These are phyloP conservation scores for Vitis hybrid DNA, from an alignment of 177 flowering plant species.

Conservation along the genomic window DNA sequence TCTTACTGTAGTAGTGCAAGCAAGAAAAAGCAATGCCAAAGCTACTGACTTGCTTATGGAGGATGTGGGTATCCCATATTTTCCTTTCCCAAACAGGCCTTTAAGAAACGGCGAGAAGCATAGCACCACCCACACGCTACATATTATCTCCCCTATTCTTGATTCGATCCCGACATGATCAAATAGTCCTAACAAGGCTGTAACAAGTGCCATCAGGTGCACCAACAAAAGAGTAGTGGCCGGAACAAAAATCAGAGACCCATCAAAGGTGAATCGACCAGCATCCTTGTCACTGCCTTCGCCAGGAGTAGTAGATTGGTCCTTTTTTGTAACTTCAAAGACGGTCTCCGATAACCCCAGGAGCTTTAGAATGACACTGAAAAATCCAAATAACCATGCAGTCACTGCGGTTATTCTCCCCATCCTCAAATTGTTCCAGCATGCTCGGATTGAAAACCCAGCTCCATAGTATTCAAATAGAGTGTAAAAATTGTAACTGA, in stretches of 20 bases:
- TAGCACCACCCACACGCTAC: slow-evolving; percentile 37
- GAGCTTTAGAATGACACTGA: slow-evolving; percentile 34
- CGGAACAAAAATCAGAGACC: slow-evolving; percentile 45
- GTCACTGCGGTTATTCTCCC: slow-evolving; percentile 24
- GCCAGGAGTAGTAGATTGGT: slow-evolving; percentile 7
- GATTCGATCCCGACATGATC: slow-evolving; percentile 4
- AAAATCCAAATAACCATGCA: slow-evolving; percentile 38
- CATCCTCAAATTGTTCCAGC: slow-evolving; percentile 58
- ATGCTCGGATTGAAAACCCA: slow-evolving; percentile 19
- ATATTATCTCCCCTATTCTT: slow-evolving; percentile 43
- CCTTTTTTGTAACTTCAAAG: slow-evolving; percentile 58
- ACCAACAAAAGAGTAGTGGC: slow-evolving; percentile 41
- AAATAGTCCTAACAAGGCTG: slow-evolving; percentile 8
- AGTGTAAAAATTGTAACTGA: too few species aligned
- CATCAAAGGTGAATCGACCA: slow-evolving; percentile 47
- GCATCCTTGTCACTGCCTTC: slow-evolving; percentile 3
- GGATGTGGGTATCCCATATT: slow-evolving; percentile 49
- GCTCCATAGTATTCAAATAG: too few species aligned
- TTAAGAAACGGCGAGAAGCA: slow-evolving; percentile 47
- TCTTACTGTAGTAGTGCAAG: too few species aligned
- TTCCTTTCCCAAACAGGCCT: slow-evolving; percentile 52
- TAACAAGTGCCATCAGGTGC: slow-evolving; percentile 23
- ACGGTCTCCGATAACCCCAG: slow-evolving; percentile 49
- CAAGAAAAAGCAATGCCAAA: too few species aligned
- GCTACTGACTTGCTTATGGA: slow-evolving; percentile 2